phyloP scores from a whole-genome alignment of 2,329 filamentous ascomycete species.

The Pseudocercospora vitis region DNA sequence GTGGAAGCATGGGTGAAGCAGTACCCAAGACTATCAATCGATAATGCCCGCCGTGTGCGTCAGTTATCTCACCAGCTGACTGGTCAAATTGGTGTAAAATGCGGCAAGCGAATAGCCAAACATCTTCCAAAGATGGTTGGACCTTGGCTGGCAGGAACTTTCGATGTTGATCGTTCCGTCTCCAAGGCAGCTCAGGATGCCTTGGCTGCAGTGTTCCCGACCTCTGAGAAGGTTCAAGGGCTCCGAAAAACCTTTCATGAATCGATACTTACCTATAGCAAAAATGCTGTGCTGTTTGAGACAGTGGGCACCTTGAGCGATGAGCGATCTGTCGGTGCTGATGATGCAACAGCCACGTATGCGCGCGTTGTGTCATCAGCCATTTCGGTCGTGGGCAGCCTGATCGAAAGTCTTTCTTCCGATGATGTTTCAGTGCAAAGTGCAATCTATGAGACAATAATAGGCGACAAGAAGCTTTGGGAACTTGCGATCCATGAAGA shows the following conservation, averaged over 20 bases:
- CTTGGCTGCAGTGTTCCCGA: conserved; percentile 71
- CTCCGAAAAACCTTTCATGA: conserved; percentile 81
- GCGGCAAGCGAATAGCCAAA: conserved; percentile 79
- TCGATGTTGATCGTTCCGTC: conserved; percentile 78
- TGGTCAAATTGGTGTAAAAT: conserved; percentile 57
- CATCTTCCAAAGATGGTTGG: conserved; percentile 75
- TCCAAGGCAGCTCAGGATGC: conserved; percentile 75
- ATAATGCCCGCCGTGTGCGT: conserved; percentile 81
- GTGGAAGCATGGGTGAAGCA: conserved; percentile 88
- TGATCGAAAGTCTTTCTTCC: conserved; percentile 47
- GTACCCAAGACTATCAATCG: conserved; percentile 87
- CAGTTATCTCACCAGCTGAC: conserved; percentile 81
- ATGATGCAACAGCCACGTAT: conserved; percentile 86
- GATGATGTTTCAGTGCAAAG: conserved; percentile 62
- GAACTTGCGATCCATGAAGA: conserved; percentile 58
- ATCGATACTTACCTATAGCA: conserved; percentile 78
- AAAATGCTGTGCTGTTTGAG: conserved; percentile 73
- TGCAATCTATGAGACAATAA: conserved; percentile 63
- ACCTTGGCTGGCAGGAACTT: conserved; percentile 87
- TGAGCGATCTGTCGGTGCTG: conserved; percentile 75
- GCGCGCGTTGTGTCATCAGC: conserved; percentile 69
- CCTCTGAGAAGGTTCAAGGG: conserved; percentile 71
- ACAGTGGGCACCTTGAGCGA: conserved; percentile 82
- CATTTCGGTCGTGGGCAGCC: conserved; percentile 55
- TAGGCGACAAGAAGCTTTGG: conserved; percentile 64